These are phyloP conservation scores for Cyclanthera cordifolia DNA, from an alignment of 306 rosid species.

Conservation along the genomic window DNA sequence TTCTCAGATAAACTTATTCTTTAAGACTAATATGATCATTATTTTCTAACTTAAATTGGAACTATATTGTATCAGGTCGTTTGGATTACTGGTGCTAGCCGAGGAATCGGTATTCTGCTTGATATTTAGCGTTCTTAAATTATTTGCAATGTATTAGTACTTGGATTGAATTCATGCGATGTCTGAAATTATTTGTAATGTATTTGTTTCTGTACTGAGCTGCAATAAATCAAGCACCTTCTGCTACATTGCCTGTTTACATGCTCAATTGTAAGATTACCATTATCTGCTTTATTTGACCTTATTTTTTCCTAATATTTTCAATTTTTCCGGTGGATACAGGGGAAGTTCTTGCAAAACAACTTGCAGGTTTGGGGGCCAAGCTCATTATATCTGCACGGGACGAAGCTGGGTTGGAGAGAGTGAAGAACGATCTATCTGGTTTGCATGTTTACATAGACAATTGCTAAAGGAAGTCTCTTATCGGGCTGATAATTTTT, in stretches of 20 bases:
- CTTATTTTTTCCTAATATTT: background rate
- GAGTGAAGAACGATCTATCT: slow-evolving; percentile 54
- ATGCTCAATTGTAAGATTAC: background rate
- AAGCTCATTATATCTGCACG: slow-evolving; percentile 85
- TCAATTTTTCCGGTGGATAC: slow-evolving; percentile 11
- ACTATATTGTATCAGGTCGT: slow-evolving; percentile 43
- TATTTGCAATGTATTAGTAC: background rate
- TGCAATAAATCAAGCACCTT: background rate
- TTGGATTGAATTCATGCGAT: background rate
- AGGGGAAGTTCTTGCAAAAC: slow-evolving; percentile 87
- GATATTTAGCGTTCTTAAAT: background rate
- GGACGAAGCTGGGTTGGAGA: slow-evolving; percentile 68
- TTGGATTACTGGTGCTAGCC: slow-evolving; percentile 97
- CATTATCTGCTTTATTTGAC: background rate
- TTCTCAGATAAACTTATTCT: background rate
- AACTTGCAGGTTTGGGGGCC: slow-evolving; percentile 79
- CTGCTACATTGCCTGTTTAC: background rate
- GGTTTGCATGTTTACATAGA: slow-evolving; percentile 33
- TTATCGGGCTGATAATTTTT: background rate
- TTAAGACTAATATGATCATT: background rate
- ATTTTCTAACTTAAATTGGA: background rate
- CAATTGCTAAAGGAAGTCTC: background rate
- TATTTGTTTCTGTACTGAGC: background rate
- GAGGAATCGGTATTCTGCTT: slow-evolving; percentile 66
- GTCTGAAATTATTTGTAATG: background rate